Evolutionary conservation across 345 rosid genomes (phyloP).

Genomic region (Eucalyptus guilfoylei): DNA sequence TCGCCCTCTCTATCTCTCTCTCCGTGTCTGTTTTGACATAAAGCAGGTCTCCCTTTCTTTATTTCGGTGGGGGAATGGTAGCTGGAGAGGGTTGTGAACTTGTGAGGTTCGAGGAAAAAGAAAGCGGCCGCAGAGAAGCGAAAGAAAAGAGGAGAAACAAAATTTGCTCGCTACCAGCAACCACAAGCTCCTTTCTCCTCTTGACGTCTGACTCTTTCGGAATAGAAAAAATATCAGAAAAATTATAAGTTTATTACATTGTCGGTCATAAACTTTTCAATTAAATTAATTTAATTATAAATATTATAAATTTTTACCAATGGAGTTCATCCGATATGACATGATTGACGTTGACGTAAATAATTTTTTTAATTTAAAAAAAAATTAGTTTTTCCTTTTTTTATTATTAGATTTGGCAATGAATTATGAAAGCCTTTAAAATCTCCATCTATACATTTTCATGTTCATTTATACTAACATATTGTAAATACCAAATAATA

Average conservation of each 20-base stretch:
- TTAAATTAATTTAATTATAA: too few relatives aligned
- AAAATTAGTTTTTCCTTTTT: too few relatives aligned
- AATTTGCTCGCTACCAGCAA: neutral
- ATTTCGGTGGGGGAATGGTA: neutral
- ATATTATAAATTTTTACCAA: too few relatives aligned
- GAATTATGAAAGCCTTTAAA: too few relatives aligned
- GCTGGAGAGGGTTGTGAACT: neutral
- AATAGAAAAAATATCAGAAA: too few relatives aligned
- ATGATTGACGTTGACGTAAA: rapidly evolving
- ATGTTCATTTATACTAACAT: neutral
- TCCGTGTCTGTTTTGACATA: neutral
- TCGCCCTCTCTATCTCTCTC: neutral
- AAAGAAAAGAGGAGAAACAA: too few relatives aligned
- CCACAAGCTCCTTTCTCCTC: neutral
- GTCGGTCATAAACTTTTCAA: rapidly evolving
- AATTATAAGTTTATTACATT: too few relatives aligned
- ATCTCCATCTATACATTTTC: too few relatives aligned
- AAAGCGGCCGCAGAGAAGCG: neutral
- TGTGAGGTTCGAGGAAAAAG: neutral
- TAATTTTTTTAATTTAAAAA: too few relatives aligned
- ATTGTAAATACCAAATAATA: too few relatives aligned
- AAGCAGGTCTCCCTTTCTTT: neutral
- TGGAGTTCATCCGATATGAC: rapidly evolving
- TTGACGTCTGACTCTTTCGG: neutral
- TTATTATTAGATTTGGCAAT: too few relatives aligned